Percentiles rank a stretch among this genome's conserved stretches.
Evolutionary conservation across 768 basidiomycete species (phyloP).

Genomic region (Hysterangium stoloniferum): DNA sequence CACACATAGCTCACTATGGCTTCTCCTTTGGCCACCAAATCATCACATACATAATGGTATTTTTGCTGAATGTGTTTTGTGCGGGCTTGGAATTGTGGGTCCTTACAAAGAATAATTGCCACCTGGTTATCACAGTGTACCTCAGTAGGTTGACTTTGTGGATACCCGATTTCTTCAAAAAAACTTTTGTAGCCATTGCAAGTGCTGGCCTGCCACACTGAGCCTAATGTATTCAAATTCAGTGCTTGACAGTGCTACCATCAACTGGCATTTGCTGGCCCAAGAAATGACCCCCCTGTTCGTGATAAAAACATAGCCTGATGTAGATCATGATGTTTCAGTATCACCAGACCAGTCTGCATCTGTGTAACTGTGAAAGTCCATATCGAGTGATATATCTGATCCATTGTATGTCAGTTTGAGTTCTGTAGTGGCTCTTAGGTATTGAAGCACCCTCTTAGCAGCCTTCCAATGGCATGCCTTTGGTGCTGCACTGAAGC

Average conservation of each 20-base stretch:
- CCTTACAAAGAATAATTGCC: conserved; percentile 20
- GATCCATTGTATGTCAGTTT: conserved; percentile 6
- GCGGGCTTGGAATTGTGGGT: conserved; percentile 20
- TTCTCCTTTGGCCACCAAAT: conserved; percentile 8
- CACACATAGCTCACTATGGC: conserved; percentile 13
- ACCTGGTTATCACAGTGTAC: conserved; percentile 27
- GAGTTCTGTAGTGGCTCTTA: conserved; percentile 5
- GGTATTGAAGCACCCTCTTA: no score
- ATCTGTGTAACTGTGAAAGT: no score
- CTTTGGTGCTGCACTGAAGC: conserved; percentile 12
- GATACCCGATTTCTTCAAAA: conserved; percentile 14
- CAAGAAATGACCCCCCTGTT: conserved; percentile 20
- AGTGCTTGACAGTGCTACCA: no score
- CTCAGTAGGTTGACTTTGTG: conserved; percentile 14
- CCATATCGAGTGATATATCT: no score
- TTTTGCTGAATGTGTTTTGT: no score
- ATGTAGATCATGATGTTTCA: conserved; percentile 24
- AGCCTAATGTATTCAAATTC: conserved; percentile 23
- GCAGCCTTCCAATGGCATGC: no score
- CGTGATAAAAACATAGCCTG: conserved; percentile 28
- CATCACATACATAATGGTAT: not conserved
- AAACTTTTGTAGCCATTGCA: conserved; percentile 10
- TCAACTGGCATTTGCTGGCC: conserved; percentile 19
- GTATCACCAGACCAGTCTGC: no score
- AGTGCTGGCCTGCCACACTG: conserved; percentile 11